Evolutionary conservation across 2,329 filamentous ascomycete species (phyloP), one percentile per base, ranked within the genome.

Genomic region (Paramyrothecium roridum): DNA sequence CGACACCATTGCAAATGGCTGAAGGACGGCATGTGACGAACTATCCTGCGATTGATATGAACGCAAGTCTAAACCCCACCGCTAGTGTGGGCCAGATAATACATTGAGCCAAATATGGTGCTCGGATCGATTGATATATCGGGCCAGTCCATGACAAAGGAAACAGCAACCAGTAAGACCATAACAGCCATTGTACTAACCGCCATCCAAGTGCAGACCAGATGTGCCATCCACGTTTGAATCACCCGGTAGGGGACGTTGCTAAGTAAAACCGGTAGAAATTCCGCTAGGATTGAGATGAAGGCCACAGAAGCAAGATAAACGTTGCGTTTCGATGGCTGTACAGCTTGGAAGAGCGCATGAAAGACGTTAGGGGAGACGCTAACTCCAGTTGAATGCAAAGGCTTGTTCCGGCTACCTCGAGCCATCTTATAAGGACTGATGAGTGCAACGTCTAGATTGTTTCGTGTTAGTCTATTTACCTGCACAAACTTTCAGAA

Each of bases 191-290:
- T 55, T 3, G 79, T 65, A 0, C 70, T 59, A 2, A 73, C 67
- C 1, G 70, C 68, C 11, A 79, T 56, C 26, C 72, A 72, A 1
- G 75, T 70, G 57, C 75, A 80, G 7, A 74, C 65, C 1, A 67
- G 67, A 50, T 77, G 74, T 0, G 76, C 71, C 17, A 63, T 62
- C 34, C 68, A 64, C 1, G 71, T 72, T 52, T 77, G 74, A 0
- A 73, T 71, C 2, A 74, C 68, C 52, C 71, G 76, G 63, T 77
- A 79, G 1, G 79, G 75, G 2, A 81, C 70, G 57, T 80, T 81
- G 59, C 76, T 71, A 3, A 82, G 70, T 2, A 78, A 67, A 20
- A 81, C 67, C 1, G 79, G 79, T n/a, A 82, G 72, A 50, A 80
- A 74, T 50, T 82, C 79, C 21, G 78, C 72, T 2, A 80, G 66